Percentiles rank a stretch among this genome's conserved stretches.
Conservation (phyloP, 352 stramenopile genomes). For the Phytophthora europaea region DNA sequence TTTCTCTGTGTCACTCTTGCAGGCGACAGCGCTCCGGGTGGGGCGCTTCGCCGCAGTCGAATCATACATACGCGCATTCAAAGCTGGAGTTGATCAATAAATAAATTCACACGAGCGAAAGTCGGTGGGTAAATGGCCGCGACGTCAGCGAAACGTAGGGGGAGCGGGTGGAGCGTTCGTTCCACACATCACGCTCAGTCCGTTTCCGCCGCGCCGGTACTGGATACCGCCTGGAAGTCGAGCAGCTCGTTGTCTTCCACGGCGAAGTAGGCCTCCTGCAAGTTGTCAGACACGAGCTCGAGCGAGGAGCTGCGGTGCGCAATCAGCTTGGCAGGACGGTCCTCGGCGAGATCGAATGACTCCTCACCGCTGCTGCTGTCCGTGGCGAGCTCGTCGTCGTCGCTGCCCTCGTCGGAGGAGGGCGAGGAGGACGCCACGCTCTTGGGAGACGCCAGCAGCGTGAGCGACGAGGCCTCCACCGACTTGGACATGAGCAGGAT, state of each 20-base stretch:
- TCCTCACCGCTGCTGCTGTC: slow-evolving; percentile 42
- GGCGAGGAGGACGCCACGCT: slow-evolving; percentile 67
- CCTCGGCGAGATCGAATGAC: slow-evolving; percentile 43
- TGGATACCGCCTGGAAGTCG: slow-evolving; percentile 57
- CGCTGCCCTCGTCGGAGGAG: slow-evolving; percentile 59
- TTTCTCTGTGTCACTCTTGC: slow-evolving; percentile 30
- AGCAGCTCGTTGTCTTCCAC: slow-evolving; percentile 76
- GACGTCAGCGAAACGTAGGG: neutral
- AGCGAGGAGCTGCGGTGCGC: slow-evolving; percentile 51
- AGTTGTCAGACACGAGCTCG: slow-evolving; percentile 79
- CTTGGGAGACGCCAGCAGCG: slow-evolving; percentile 67
- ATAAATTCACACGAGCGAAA: slow-evolving; percentile 47
- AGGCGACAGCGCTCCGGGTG: slow-evolving; percentile 15
- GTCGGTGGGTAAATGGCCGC: slow-evolving; percentile 26
- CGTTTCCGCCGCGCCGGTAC: slow-evolving; percentile 24
- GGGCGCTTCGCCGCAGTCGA: slow-evolving; percentile 28
- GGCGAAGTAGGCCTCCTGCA: slow-evolving; percentile 78
- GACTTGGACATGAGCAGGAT: slow-evolving; percentile 84
- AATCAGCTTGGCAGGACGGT: slow-evolving; percentile 41
- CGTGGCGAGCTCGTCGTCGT: slow-evolving; percentile 47
- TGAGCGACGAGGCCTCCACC: slow-evolving; percentile 62
- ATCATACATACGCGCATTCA: slow-evolving; percentile 54
- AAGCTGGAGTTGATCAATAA: slow-evolving; percentile 53
- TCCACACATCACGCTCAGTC: slow-evolving; percentile 28
- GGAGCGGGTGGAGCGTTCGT: neutral